Conservation (phyloP, 257 asterid species). For the Nicotiana tomentosiformis region DNA sequence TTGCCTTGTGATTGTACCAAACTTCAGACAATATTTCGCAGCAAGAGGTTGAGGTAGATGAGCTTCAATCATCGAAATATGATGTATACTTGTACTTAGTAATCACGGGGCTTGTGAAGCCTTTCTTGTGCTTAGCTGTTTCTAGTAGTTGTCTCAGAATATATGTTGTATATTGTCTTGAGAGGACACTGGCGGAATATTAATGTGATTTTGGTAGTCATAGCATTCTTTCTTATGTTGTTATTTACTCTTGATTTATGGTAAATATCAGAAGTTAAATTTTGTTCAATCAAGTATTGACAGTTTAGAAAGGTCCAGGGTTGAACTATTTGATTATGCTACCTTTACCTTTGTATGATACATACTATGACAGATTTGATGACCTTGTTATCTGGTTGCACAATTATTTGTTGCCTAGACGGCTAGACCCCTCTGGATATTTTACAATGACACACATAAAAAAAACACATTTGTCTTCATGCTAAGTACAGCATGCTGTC, state of each 20-base stretch:
- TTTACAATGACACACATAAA: neutral
- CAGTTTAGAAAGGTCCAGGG: neutral
- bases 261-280: constrained; percentile 21
- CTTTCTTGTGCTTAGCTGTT: constrained; percentile 20
- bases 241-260: constrained; percentile 10
- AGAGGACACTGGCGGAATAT: constrained; percentile 46
- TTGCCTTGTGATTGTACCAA: neutral
- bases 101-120: constrained; percentile 21
- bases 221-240: constrained; percentile 29
- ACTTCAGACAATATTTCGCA: neutral
- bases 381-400: neutral
- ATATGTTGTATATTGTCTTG: constrained; percentile 46
- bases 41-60: constrained; percentile 23
- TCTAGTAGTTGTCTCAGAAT: constrained; percentile 25
- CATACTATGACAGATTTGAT: neutral
- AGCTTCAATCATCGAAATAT: constrained; percentile 10
- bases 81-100: constrained; percentile 18
- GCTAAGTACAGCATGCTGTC: neutral
- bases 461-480: neutral
- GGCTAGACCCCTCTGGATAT: neutral
- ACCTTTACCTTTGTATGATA: neutral
- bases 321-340: neutral
- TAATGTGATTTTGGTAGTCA: constrained; percentile 54
- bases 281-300: constrained; percentile 6
- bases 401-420: neutral